Conservation (phyloP, 257 asterid genomes). For the Coffea canephora region DNA sequence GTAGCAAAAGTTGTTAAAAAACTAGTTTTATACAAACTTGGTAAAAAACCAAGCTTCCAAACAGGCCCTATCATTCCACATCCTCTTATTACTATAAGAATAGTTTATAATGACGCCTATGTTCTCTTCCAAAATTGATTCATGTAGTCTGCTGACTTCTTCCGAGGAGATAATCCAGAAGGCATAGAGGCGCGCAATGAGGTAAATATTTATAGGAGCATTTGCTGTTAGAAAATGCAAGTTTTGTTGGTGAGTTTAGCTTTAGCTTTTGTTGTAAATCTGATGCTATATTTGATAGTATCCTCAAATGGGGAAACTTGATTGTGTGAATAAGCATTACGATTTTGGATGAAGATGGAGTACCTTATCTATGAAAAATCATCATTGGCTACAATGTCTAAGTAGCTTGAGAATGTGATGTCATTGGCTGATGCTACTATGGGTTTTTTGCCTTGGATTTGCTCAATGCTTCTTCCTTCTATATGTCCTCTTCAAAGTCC, state of each 20-base stretch:
- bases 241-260: background rate
- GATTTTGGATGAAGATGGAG: background rate
- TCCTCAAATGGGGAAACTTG: background rate
- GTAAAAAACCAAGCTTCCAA: no score
- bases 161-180: constrained; percentile 95
- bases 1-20: no score
- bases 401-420: background rate
- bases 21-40: no score
- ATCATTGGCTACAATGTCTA: background rate
- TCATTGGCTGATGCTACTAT: background rate
- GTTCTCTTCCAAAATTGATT: constrained; percentile 24
- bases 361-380: background rate
- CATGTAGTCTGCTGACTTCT: constrained; percentile 87
- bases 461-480: background rate
- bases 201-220: constrained; percentile 42
- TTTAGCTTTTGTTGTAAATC: background rate
- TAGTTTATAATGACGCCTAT: background rate
- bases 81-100: background rate
- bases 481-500: background rate
- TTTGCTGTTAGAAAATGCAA: background rate
- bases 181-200: constrained; percentile 98
- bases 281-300: background rate
- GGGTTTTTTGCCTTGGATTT: background rate
- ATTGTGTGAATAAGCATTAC: constrained; percentile 1
- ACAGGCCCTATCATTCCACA: background rate